phyloP scores from a whole-genome alignment of 371 early-diverging fungal species.

The Basidiobolus meristosporus region DNA sequence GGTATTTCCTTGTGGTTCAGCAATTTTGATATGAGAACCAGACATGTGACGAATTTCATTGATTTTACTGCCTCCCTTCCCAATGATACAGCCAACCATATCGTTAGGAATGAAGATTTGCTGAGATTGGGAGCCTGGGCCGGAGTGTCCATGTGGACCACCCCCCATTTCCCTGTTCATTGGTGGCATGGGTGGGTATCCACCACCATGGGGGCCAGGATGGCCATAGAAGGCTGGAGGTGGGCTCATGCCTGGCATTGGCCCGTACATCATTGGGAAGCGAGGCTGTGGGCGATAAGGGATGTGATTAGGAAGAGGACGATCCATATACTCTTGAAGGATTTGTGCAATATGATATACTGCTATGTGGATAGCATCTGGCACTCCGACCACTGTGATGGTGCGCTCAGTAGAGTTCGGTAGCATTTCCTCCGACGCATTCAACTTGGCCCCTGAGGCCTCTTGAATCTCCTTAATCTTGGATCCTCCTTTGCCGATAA shows the following conservation, averaged over 20 bases:
- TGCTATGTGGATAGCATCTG: conserved; percentile 62
- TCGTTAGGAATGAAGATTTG: conserved; percentile 71
- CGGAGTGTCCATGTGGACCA: too few relatives aligned
- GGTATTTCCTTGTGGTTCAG: conserved; percentile 27
- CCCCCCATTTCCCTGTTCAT: too few relatives aligned
- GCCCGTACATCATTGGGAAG: conserved; percentile 8
- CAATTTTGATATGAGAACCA: conserved; percentile 62
- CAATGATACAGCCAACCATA: conserved; percentile 76
- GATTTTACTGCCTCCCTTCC: conserved; percentile 66
- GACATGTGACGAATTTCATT: conserved; percentile 61
- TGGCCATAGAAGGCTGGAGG: too few relatives aligned
- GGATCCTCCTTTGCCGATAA: conserved; percentile 79
- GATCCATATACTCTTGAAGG: conserved; percentile 29
- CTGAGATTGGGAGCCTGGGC: conserved; percentile 29
- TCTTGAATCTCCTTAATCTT: conserved; percentile 81
- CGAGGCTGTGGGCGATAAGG: conserved; percentile 38
- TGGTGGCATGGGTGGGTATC: too few relatives aligned
- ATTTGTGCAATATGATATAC: conserved; percentile 53
- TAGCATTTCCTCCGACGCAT: conserved; percentile 56
- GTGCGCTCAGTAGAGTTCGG: conserved; percentile 66
- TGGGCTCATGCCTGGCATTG: conserved; percentile 6
- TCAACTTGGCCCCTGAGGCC: conserved; percentile 58
- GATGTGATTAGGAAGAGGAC: conserved; percentile 15
- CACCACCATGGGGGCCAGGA: too few relatives aligned
- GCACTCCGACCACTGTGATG: conserved; percentile 66